Conservation (phyloP, 2,329 filamentous ascomycete genomes). For the Ophiostoma triangulosporum region DNA sequence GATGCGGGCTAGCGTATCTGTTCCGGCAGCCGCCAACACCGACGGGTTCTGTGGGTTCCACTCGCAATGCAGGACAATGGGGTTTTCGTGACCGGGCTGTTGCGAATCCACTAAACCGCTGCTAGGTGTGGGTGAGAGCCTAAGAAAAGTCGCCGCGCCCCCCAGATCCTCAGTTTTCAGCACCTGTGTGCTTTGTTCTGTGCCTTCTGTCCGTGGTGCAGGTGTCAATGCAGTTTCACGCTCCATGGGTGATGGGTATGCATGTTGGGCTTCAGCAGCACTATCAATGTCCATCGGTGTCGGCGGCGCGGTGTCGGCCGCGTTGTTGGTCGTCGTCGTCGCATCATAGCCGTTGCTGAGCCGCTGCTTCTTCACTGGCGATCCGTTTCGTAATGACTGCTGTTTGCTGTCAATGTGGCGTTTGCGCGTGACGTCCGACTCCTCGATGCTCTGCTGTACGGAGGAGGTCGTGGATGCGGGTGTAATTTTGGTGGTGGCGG, state of each 20-base stretch:
- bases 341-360: constrained; percentile 50
- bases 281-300: constrained; percentile 49
- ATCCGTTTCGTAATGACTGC: constrained; percentile 37
- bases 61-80: constrained; percentile 54
- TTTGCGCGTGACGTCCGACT: constrained; percentile 35
- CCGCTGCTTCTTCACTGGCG: constrained; percentile 43
- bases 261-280: constrained; percentile 36
- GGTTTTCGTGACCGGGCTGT: constrained; percentile 30
- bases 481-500: background rate
- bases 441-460: constrained; percentile 19
- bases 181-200: constrained; percentile 50
- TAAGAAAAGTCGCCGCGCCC: constrained; percentile 46
- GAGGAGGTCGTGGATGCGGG: constrained; percentile 9
- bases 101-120: constrained; percentile 18
- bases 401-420: constrained; percentile 33
- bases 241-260: constrained; percentile 51
- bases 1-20: constrained; percentile 56
- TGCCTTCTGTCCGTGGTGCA: constrained; percentile 43
- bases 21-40: constrained; percentile 53
- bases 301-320: constrained; percentile 22
- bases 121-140: constrained; percentile 29
- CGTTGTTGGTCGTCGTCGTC: constrained; percentile 12
- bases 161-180: constrained; percentile 50
- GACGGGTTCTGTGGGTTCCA: constrained; percentile 53
- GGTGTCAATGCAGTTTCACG: constrained; percentile 41